Conservation (phyloP, 768 basidiomycete genomes). For the Leccinum rimulosum region DNA sequence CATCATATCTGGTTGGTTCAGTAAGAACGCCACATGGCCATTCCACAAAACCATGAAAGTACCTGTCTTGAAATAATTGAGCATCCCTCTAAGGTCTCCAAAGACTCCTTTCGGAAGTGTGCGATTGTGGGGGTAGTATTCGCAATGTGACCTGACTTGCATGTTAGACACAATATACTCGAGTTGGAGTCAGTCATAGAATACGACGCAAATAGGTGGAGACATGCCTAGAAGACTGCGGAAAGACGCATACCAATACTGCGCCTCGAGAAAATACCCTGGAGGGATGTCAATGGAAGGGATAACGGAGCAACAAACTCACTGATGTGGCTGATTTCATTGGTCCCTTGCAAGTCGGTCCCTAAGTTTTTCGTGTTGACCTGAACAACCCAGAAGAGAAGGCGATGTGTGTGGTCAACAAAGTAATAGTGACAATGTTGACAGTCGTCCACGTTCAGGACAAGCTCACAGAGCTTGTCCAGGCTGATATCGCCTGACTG, state of each 20-base stretch:
- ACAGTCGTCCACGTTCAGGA: slow-evolving; percentile 7
- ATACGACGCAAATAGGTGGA: neutral
- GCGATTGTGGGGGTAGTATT: slow-evolving; percentile 12
- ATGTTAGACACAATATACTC: neutral
- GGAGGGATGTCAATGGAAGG: neutral
- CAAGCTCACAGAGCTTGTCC: slow-evolving; percentile 11
- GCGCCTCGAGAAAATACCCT: slow-evolving; percentile 14
- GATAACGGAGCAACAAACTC: neutral
- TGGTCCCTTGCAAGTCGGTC: slow-evolving; percentile 8
- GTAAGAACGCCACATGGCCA: neutral
- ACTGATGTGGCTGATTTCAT: slow-evolving; percentile 12
- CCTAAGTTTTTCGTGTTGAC: neutral
- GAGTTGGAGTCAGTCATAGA: neutral
- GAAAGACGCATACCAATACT: slow-evolving; percentile 12
- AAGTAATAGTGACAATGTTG: slow-evolving; percentile 15
- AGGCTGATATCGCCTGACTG: neutral
- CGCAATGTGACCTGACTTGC: slow-evolving; percentile 14
- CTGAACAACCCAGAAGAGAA: slow-evolving; percentile 17
- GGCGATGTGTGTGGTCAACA: slow-evolving; percentile 15
- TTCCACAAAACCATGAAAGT: neutral
- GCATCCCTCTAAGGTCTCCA: slow-evolving; percentile 14
- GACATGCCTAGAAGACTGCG: neutral
- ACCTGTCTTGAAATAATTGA: slow-evolving; percentile 16
- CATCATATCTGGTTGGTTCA: slow-evolving; percentile 5
- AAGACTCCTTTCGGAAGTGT: slow-evolving; percentile 5